These are phyloP conservation scores for Apophysomyces elegans DNA, from an alignment of 371 early-diverging fungal species.

Conservation along the genomic window DNA sequence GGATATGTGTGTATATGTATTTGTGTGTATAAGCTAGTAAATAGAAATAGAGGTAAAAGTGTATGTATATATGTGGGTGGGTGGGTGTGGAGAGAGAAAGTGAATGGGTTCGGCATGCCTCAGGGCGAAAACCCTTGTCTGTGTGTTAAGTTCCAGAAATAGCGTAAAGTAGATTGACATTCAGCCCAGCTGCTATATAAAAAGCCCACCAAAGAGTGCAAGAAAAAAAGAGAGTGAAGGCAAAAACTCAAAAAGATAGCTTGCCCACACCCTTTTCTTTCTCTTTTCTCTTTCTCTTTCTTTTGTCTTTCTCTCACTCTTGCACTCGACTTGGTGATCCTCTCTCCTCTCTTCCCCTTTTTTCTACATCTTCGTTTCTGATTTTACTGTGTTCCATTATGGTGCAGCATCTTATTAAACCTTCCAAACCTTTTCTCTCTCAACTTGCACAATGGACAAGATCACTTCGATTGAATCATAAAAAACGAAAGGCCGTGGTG, in stretches of 20 bases:
- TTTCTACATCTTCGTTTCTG: slow-evolving; percentile 6
- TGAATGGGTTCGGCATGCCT: not conserved
- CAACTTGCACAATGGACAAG: slow-evolving; percentile 2
- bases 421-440: not conserved
- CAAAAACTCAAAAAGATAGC: not conserved
- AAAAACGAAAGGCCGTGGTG: slow-evolving; percentile 7
- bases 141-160: slow-evolving; percentile 4
- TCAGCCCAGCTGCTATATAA: not conserved
- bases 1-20: no score
- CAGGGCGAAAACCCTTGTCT: not conserved
- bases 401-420: slow-evolving; percentile 5
- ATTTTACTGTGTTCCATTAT: not conserved
- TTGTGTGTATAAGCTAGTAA: no score
- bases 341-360: slow-evolving; percentile 1
- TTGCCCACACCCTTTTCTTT: not conserved
- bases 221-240: not conserved
- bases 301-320: not conserved
- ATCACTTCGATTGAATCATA: slow-evolving; percentile 6
- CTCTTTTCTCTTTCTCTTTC: not conserved
- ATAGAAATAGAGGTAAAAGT: no score
- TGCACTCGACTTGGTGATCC: not conserved
- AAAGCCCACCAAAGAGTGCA: not conserved
- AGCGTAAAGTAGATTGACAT: not conserved
- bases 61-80: not conserved
- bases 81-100: not conserved